Base-by-base conservation (phyloP, 2,329 filamentous ascomycete genomes). In the Fusarium annulatum region DNA sequence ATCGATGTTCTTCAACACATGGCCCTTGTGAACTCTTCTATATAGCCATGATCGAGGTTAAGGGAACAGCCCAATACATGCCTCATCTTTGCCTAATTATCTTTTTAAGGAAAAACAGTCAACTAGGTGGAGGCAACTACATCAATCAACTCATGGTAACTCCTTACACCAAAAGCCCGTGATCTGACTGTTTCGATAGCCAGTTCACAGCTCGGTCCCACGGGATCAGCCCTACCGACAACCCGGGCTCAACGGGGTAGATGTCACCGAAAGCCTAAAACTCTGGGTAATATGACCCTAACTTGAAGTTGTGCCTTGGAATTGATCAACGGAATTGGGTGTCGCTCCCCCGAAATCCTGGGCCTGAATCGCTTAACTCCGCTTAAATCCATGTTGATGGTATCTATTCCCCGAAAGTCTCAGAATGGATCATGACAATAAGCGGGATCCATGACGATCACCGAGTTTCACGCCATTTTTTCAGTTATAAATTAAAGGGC, bases 91-190 rank as follows among this genome's bases (percentile, higher is more conserved):
- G 11, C 30, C 30, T 30, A 4, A 30, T 11, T 11, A 30, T 30
- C 9, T 30, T 11, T 30, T 30, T 11, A 30, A 30, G 30, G 30
- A 30, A 30, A 30, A 30, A 30, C 30, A 30, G 10, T 30, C 30
- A 11, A 30, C 10, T 30, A 30, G 1, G 9, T 0, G 9, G 41
- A 46, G 18, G 4, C 2, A 5, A 8, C 11, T 12, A 6, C 2
- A 28, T 46, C 8, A 4, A 9, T 19, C 14, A 18, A 14, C 11
- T 46, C 18, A 3, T 3, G 18, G 8, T 46, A 8, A 46, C 3
- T 2, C 14, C 26, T 19, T 14, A 14, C 30, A 10, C 30, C 30
- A 30, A 30, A 30, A 30, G 30, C 30, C 30, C 9, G 30, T 30
- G 9, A 2, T 26, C 7, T n/a, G 19, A 18, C 4, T 5, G 14